A percentile compares a stretch with the other conserved stretches of the same genome.
Evolutionary conservation across 2,329 filamentous ascomycete genomes (phyloP).

Genomic region (Epichloe baconii): DNA sequence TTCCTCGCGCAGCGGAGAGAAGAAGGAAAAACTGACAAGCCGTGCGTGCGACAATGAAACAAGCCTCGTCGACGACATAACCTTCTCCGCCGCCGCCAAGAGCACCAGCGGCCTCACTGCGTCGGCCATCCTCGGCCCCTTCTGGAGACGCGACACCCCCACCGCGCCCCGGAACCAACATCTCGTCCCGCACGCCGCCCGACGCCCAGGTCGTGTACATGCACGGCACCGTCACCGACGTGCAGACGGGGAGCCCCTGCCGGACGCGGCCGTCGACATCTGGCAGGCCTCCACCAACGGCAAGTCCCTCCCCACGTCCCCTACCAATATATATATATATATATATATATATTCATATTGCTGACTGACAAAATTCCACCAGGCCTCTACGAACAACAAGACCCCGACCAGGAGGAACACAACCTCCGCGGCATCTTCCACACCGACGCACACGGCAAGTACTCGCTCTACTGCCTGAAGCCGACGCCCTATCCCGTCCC

Average conservation of each 20-base stretch:
- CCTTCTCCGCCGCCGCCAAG: conserved; percentile 43
- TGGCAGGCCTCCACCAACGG: conserved; percentile 71
- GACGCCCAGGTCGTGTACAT: conserved; percentile 45
- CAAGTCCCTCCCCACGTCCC: conserved; percentile 8
- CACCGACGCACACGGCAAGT: conserved; percentile 52
- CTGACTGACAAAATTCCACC: background rate
- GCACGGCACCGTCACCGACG: conserved; percentile 46
- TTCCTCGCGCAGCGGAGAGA: no score
- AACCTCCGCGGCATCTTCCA: conserved; percentile 63
- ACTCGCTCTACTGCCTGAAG: conserved; percentile 46
- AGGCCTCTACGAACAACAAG: conserved; percentile 58
- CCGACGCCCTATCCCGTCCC: conserved; percentile 43
- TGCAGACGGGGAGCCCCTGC: conserved; percentile 48
- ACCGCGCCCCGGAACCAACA: conserved; percentile 53
- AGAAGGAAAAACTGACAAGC: no score
- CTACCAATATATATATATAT: no score
- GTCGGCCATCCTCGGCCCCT: conserved; percentile 72
- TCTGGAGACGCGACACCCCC: conserved; percentile 63
- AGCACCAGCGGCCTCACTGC: conserved; percentile 43
- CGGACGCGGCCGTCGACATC: conserved; percentile 55
- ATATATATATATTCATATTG: no score
- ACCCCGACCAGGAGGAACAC: conserved; percentile 54
- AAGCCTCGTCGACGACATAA: conserved; percentile 66
- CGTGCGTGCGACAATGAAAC: no score
- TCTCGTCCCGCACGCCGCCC: conserved; percentile 40